Percentiles rank a stretch among this genome's conserved stretches.
Conservation (phyloP, 2,329 filamentous ascomycete species). For the Phoma sp. region DNA sequence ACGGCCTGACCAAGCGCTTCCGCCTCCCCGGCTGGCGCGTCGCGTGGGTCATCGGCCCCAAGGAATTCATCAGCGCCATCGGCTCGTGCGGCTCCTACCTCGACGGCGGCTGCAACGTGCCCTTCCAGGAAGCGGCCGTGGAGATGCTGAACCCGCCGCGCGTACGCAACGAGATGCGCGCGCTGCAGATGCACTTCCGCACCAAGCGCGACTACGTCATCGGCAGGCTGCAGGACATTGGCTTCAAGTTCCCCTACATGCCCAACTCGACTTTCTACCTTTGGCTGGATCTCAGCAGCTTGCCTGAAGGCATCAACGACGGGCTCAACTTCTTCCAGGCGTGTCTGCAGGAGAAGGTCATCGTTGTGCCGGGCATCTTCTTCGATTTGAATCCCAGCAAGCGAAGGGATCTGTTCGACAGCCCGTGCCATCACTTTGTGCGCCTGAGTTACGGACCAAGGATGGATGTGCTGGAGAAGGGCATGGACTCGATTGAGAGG, state of each 20-base stretch:
- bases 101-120: slow-evolving; percentile 91
- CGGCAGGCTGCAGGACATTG: slow-evolving; percentile 79
- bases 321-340: slow-evolving; percentile 97
- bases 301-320: slow-evolving; percentile 85
- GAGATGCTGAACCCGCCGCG: slow-evolving; percentile 88
- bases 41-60: slow-evolving; percentile 93
- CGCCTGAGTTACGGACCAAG: slow-evolving; percentile 51
- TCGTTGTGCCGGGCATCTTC: slow-evolving; percentile 97
- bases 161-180: slow-evolving; percentile 85
- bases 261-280: slow-evolving; percentile 96
- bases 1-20: slow-evolving; percentile 96
- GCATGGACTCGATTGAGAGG: slow-evolving; percentile 50
- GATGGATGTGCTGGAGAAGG: slow-evolving; percentile 51
- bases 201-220: slow-evolving; percentile 94
- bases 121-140: slow-evolving; percentile 93
- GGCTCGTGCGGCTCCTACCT: slow-evolving; percentile 93
- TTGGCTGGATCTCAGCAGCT: slow-evolving; percentile 71
- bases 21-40: slow-evolving; percentile 95
- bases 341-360: slow-evolving; percentile 91
- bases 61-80: slow-evolving; percentile 94
- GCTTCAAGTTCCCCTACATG: slow-evolving; percentile 79
- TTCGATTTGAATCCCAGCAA: slow-evolving; percentile 94
- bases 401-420: slow-evolving; percentile 90
- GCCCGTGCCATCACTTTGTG: slow-evolving; percentile 76
- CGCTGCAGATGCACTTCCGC: slow-evolving; percentile 88